phyloP scores from a whole-genome alignment of 2,329 filamentous ascomycete genomes.

The Cladobotryum protrusum region DNA sequence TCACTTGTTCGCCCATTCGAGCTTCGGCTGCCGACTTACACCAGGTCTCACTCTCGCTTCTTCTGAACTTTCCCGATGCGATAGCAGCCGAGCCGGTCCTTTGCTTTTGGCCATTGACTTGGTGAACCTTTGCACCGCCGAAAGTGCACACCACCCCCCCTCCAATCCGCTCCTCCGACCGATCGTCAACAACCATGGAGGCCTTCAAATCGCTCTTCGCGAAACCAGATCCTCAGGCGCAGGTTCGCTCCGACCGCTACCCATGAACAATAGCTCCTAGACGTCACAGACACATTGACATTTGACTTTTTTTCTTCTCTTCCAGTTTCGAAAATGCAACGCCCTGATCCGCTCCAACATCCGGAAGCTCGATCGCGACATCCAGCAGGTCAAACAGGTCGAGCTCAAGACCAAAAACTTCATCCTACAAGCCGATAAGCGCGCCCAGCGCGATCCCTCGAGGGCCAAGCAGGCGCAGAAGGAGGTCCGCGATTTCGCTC shows the following conservation, averaged over 20 bases:
- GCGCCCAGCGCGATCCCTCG: conserved; percentile 72
- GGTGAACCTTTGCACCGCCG: background rate
- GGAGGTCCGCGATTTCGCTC: conserved; percentile 83
- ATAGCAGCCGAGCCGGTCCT: background rate
- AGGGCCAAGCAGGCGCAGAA: conserved; percentile 71
- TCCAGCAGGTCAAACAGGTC: conserved; percentile 67
- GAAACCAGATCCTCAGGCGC: conserved; percentile 86
- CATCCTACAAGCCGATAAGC: conserved; percentile 76
- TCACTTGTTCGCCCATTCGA: background rate
- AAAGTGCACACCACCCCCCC: too few relatives aligned
- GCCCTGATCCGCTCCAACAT: conserved; percentile 81
- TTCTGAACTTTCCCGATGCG: background rate
- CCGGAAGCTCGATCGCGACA: conserved; percentile 91
- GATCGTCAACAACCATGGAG: conserved; percentile 59
- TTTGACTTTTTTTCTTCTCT: conserved; percentile 1
- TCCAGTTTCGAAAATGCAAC: conserved; percentile 91
- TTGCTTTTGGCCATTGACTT: conserved; percentile 1
- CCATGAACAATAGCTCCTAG: too few relatives aligned
- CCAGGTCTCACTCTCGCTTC: background rate
- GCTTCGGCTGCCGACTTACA: background rate
- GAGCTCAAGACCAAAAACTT: conserved; percentile 80
- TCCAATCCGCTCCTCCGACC: background rate
- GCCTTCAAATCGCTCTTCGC: conserved; percentile 78
- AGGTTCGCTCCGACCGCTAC: conserved; percentile 51
- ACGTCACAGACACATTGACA: too few relatives aligned